A percentile compares a stretch with the other conserved stretches of the same genome.
Conservation (phyloP, 2,329 filamentous ascomycete genomes). For the Paracorniculantispora psalliotae region DNA sequence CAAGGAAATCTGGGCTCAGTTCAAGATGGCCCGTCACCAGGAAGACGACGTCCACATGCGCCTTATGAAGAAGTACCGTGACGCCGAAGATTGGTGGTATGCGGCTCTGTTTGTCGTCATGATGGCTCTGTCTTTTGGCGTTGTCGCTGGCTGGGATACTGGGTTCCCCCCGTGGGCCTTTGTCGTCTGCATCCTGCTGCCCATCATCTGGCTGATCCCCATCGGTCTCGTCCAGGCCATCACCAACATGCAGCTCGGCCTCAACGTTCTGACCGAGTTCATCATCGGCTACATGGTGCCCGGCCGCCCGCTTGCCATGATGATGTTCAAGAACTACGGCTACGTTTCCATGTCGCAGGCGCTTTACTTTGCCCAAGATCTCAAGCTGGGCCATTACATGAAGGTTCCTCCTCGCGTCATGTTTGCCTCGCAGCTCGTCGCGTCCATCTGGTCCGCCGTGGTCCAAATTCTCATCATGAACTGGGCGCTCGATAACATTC, state of each 20-base stretch:
- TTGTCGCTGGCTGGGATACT: conserved; percentile 51
- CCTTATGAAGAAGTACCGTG: conserved; percentile 56
- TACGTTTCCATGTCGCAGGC: conserved; percentile 65
- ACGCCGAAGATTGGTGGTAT: conserved; percentile 58
- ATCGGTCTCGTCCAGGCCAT: conserved; percentile 58
- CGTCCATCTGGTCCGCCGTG: conserved; percentile 56
- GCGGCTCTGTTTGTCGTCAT: conserved; percentile 45
- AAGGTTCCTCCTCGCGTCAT: conserved; percentile 57
- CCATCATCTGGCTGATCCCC: conserved; percentile 54
- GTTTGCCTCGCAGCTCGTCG: conserved; percentile 55
- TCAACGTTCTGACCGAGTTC: conserved; percentile 70
- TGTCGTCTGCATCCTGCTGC: conserved; percentile 52
- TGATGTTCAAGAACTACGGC: conserved; percentile 73
- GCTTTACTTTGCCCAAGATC: conserved; percentile 59
- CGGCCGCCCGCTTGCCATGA: conserved; percentile 65
- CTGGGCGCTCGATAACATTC: conserved; percentile 59
- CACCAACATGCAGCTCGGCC: conserved; percentile 58
- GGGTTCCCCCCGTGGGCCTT: conserved; percentile 55
- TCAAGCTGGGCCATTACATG: conserved; percentile 68
- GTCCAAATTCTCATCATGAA: conserved; percentile 62
- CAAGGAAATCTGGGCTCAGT: conserved; percentile 49
- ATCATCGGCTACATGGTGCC: conserved; percentile 70
- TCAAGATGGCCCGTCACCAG: conserved; percentile 49
- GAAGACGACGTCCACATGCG: conserved; percentile 57
- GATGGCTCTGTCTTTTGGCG: conserved; percentile 50